phyloP scores from a whole-genome alignment of 495 filamentous ascomycete species.

The Ascobolus immersus region DNA sequence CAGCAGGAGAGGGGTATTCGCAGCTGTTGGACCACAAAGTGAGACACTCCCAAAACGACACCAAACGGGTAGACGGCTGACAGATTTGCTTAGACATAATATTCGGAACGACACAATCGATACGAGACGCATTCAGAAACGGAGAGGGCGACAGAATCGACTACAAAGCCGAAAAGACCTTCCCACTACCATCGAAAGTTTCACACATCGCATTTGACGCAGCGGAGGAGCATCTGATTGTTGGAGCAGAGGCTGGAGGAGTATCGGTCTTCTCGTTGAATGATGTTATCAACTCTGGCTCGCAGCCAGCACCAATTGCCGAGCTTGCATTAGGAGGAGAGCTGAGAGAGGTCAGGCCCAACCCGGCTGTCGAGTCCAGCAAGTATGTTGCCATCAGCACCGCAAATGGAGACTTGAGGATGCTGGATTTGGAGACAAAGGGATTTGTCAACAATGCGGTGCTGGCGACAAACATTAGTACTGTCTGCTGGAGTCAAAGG shows the following conservation, averaged over 20 bases:
- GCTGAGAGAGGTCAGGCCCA: conserved; percentile 52
- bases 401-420: conserved; percentile 46
- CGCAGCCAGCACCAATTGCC: conserved; percentile 23
- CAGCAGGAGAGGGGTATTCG: conserved; percentile 51
- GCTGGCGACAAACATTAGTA: conserved; percentile 51
- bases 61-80: background rate
- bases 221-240: conserved; percentile 56
- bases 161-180: conserved; percentile 47
- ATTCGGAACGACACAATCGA: conserved; percentile 47
- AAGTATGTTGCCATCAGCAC: conserved; percentile 57
- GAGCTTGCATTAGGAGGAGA: conserved; percentile 46
- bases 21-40: conserved; percentile 58
- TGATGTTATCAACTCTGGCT: conserved; percentile 34
- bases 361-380: conserved; percentile 40
- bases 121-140: conserved; percentile 47
- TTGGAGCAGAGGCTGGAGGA: conserved; percentile 61
- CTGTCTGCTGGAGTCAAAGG: conserved; percentile 69
- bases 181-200: conserved; percentile 46
- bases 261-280: conserved; percentile 58
- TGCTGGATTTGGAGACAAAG: conserved; percentile 53
- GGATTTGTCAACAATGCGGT: conserved; percentile 37
- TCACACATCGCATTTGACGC: conserved; percentile 77
- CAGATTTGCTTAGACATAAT: conserved; percentile 24
- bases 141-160: conserved; percentile 33
- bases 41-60: background rate